Base-by-base conservation (phyloP, 805 yeast genomes). In the Danielia oregonensis region DNA sequence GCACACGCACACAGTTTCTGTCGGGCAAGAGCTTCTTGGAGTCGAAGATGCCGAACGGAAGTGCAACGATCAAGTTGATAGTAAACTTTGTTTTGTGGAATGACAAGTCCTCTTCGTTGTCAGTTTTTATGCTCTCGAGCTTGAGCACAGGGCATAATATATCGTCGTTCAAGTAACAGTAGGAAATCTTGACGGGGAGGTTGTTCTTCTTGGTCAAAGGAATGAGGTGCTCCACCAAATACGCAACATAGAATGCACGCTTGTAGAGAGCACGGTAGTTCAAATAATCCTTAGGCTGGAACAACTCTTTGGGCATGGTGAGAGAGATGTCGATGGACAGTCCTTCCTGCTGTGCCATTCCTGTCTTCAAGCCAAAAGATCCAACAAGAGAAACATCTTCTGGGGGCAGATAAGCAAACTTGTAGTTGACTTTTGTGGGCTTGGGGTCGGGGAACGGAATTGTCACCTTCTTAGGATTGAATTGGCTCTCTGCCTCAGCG, bases 401-500 rank as follows among this genome's bases (percentile, higher is more conserved):
- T 0, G 97, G 98, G 11, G 78, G 67, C 29, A 62, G 58, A 55
- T 76, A 89, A 15, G 77, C 71, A 46, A 91, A 81, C 43, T 76
- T 76, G 60, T 85, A 86, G 49, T 85, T 82, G 29, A 82, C 70
- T 37, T 75, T 76, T 6, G 73, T 59, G 22, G 96, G 96, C 54
- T 81, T 83, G 12, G 96, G 96, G 54, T 89, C 95, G 9, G 93
- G 86, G 60, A 83, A 91, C 22, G 97, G 97, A 12, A 87, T 77
- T 0, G 76, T 61, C 7, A 83, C 72, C 28, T 69, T 70, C 44
- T 76, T 71, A 17, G 68, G 59, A 36, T 68, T 56, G 50, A 83
- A 74, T 39, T 65, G 65, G 6, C 62, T 39, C 43, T 78, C 82
- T 0, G 82, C 85, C 37, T 86, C 82, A 2, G 67, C 64, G 24